These are phyloP conservation scores for Aspergillus caelatus DNA, from an alignment of 2,329 filamentous ascomycete genomes.

Conservation along the genomic window DNA sequence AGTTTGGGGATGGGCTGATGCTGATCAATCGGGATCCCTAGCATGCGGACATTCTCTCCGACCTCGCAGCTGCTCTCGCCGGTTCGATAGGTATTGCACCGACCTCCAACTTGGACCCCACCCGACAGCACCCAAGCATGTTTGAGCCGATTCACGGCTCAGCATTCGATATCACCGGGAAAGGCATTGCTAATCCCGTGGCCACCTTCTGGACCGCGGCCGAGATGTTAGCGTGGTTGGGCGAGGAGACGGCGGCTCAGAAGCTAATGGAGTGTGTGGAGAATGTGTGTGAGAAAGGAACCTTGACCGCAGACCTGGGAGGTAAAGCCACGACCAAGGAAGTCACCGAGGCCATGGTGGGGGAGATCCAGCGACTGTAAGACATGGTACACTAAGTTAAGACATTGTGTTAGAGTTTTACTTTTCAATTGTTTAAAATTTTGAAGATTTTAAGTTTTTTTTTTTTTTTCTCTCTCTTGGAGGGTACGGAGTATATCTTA, in stretches of 20 bases:
- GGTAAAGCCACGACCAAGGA: slow-evolving; percentile 60
- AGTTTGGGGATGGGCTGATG: not conserved
- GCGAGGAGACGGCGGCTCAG: slow-evolving; percentile 59
- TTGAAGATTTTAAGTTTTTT: too few species aligned
- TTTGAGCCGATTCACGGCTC: slow-evolving; percentile 68
- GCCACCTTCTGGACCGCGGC: slow-evolving; percentile 71
- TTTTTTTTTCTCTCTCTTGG: not conserved
- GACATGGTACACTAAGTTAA: not conserved
- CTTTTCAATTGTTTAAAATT: not conserved
- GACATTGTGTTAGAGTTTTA: not conserved
- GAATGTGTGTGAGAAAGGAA: slow-evolving; percentile 58
- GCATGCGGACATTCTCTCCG: slow-evolving; percentile 69
- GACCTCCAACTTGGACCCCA: slow-evolving; percentile 69
- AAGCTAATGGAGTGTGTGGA: slow-evolving; percentile 63
- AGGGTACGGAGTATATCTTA: not conserved
- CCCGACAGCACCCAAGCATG: slow-evolving; percentile 61
- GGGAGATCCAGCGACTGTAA: slow-evolving; percentile 51
- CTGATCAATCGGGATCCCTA: slow-evolving; percentile 14
- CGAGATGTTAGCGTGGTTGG: slow-evolving; percentile 69
- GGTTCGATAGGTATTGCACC: slow-evolving; percentile 74
- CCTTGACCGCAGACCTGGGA: slow-evolving; percentile 63
- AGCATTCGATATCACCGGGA: slow-evolving; percentile 66
- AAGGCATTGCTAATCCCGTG: slow-evolving; percentile 63
- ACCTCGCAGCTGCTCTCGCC: slow-evolving; percentile 69
- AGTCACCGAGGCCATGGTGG: slow-evolving; percentile 61